A percentile compares a stretch with the other conserved stretches of the same genome.
phyloP scores from a whole-genome alignment of 208 protist species.

The Phytomonas sp. region DNA sequence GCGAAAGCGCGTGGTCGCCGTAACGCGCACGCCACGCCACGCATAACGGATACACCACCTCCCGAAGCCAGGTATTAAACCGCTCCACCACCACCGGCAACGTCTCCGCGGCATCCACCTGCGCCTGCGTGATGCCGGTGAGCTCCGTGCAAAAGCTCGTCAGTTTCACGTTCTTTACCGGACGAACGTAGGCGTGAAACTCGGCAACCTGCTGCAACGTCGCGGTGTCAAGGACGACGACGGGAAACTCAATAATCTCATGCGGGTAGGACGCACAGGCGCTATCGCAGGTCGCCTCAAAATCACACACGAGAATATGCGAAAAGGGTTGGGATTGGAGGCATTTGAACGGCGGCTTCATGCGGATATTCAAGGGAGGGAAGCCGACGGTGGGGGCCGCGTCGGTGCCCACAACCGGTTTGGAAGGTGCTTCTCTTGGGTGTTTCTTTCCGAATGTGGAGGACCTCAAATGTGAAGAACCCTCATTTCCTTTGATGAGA shows the following conservation, averaged over 20 bases:
- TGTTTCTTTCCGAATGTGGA: background rate
- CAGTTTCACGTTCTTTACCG: conserved; percentile 62
- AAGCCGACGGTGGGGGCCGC: background rate
- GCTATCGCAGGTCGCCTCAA: conserved; percentile 87
- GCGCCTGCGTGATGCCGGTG: conserved; percentile 93
- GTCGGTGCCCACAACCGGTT: background rate
- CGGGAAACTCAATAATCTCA: conserved; percentile 96
- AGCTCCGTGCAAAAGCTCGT: conserved; percentile 91
- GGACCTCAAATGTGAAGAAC: background rate
- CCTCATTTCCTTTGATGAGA: conserved; percentile 20
- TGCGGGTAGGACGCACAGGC: conserved; percentile 62
- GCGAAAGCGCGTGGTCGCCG: conserved; percentile 21
- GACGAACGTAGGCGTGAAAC: conserved; percentile 89
- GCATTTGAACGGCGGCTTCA: conserved; percentile 21
- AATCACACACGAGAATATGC: conserved; percentile 89
- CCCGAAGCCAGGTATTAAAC: conserved; percentile 61
- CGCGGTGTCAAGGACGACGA: conserved; percentile 80
- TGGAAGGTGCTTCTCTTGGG: background rate
- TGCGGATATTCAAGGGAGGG: conserved; percentile 16
- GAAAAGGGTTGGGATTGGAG: conserved; percentile 74
- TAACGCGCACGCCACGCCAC: conserved; percentile 26
- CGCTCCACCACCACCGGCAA: conserved; percentile 46
- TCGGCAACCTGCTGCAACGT: conserved; percentile 58
- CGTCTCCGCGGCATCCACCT: conserved; percentile 69
- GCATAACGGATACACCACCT: conserved; percentile 65